Percentiles rank a stretch among this genome's conserved stretches.
Evolutionary conservation across 2,329 filamentous ascomycete genomes (phyloP).

Genomic region (Hypoxylon sp.): DNA sequence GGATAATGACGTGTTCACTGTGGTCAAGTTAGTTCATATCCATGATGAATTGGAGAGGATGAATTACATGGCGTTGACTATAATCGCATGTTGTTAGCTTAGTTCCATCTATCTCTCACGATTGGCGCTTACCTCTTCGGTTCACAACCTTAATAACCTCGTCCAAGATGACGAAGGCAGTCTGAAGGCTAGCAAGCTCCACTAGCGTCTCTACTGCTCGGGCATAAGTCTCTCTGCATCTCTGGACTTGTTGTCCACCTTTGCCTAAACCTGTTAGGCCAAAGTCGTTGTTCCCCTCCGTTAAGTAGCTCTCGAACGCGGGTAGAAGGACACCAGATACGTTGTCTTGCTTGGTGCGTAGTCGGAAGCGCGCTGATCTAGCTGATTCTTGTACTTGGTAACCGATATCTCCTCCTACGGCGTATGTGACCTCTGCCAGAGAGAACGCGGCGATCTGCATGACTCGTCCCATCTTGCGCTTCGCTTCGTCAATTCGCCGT

Average conservation of each 20-base stretch:
- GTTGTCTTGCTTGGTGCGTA: slow-evolving; percentile 97
- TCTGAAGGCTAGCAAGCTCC: slow-evolving; percentile 95
- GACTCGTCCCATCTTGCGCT: slow-evolving; percentile 98
- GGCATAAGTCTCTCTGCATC: slow-evolving; percentile 95
- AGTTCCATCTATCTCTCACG: not conserved
- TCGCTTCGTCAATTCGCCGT: slow-evolving; percentile 96
- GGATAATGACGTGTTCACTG: slow-evolving; percentile 94
- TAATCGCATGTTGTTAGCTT: slow-evolving; percentile 51
- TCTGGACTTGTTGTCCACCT: slow-evolving; percentile 96
- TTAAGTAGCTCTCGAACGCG: slow-evolving; percentile 90
- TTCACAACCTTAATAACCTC: slow-evolving; percentile 99
- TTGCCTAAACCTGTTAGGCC: slow-evolving; percentile 95
- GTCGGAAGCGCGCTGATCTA: slow-evolving; percentile 90
- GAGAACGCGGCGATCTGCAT: slow-evolving; percentile 99
- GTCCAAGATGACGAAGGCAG: slow-evolving; percentile 96
- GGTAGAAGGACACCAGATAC: slow-evolving; percentile 96
- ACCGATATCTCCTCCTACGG: slow-evolving; percentile 93
- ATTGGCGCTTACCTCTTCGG: slow-evolving; percentile 77
- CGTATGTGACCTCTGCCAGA: slow-evolving; percentile 96
- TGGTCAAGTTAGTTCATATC: slow-evolving; percentile 45
- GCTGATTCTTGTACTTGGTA: slow-evolving; percentile 98
- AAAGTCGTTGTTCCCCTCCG: slow-evolving; percentile 94
- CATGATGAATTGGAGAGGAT: not conserved
- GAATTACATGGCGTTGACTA: slow-evolving; percentile 89
- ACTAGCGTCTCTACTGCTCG: slow-evolving; percentile 96